phyloP scores from a whole-genome alignment of 306 rosid species.

The Spatholobus suberectus region DNA sequence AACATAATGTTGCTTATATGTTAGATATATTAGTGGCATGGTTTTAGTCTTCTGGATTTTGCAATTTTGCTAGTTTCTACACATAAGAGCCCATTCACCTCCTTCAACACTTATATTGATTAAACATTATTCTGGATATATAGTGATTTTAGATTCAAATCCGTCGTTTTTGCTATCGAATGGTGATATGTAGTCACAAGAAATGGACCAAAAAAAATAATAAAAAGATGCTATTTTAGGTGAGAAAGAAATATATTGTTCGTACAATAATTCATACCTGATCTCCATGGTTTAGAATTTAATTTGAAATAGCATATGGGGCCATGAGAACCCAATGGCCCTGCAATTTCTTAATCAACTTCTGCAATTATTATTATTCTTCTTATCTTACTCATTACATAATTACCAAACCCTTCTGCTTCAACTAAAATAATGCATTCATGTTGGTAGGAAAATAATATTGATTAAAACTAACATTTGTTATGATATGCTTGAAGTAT shows the following conservation, averaged over 20 bases:
- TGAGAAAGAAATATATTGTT: not conserved
- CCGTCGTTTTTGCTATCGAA: not conserved
- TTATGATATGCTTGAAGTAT: not conserved
- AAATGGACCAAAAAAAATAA: constrained; percentile 40
- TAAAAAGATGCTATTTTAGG: constrained; percentile 17
- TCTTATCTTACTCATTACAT: not conserved
- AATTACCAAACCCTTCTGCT: not conserved
- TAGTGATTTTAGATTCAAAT: not conserved
- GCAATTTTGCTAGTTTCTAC: not conserved
- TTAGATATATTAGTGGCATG: too few species aligned
- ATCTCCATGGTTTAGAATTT: not conserved
- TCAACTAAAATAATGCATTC: not conserved
- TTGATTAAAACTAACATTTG: not conserved
- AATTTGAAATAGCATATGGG: not conserved
- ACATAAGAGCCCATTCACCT: not conserved
- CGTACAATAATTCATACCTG: constrained; percentile 21
- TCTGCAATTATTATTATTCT: not conserved
- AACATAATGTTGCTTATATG: too few species aligned
- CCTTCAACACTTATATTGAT: not conserved
- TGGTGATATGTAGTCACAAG: not conserved
- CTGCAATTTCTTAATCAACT: not conserved
- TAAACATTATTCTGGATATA: not conserved
- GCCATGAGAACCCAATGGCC: not conserved
- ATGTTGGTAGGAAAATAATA: not conserved
- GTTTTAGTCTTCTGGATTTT: not conserved